Conservation (phyloP, 441 rosid species). For the Gossypium trilobum region DNA sequence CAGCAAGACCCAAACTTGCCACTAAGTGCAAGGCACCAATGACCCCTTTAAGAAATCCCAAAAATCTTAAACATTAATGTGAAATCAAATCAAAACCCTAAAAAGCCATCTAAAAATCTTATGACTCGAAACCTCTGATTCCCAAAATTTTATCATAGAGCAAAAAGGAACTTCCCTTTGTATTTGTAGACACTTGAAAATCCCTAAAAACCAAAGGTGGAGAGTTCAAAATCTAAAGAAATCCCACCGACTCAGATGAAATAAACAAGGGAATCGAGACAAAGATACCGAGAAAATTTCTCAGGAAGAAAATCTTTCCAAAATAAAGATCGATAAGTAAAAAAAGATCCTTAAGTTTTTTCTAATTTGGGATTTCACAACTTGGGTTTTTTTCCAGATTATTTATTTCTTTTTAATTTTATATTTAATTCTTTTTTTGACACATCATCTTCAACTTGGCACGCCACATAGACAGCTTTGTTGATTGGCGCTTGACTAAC, state of each 20-base stretch:
- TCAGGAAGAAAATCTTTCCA: slow-evolving; percentile 8
- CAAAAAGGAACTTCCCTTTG: slow-evolving; percentile 11
- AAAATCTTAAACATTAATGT: slow-evolving; percentile 15
- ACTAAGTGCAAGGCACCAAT: slow-evolving; percentile 15
- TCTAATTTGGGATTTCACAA: no score
- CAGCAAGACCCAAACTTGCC: slow-evolving; percentile 13
- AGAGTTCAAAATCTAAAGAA: slow-evolving; percentile 20
- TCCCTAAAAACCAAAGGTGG: slow-evolving; percentile 21
- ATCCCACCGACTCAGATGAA: slow-evolving; percentile 32
- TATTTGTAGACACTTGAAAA: slow-evolving; percentile 15
- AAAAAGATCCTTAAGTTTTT: slow-evolving; percentile 28
- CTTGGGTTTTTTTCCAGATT: no score
- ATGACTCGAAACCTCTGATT: slow-evolving; percentile 17
- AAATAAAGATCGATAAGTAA: slow-evolving; percentile 11
- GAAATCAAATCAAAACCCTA: slow-evolving; percentile 31
- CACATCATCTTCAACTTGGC: no score
- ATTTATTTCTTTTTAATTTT: no score
- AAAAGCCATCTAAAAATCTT: slow-evolving; percentile 18
- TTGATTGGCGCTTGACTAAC: no score
- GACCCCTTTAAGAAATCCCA: slow-evolving; percentile 3
- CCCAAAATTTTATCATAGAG: slow-evolving; percentile 11
- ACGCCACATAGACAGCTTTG: no score
- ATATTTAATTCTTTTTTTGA: no score
- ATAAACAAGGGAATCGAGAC: slow-evolving; percentile 21
- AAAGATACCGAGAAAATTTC: slow-evolving; percentile 4